Evolutionary conservation across 2,329 filamentous ascomycete genomes (phyloP).

Genomic region (Pseudocercospora pini-densiflorae): DNA sequence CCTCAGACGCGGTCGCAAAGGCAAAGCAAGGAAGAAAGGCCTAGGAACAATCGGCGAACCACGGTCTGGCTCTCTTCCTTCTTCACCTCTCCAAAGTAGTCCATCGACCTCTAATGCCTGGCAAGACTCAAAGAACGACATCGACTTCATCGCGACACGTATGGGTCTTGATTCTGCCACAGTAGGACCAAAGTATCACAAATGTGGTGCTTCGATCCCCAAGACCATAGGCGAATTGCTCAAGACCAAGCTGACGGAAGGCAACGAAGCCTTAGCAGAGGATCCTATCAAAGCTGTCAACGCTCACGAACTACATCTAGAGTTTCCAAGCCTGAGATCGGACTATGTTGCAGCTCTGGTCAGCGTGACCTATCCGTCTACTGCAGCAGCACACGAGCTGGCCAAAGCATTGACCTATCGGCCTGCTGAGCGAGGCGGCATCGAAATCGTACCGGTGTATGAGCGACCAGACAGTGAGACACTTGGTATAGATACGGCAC

Average conservation of each 20-base stretch:
- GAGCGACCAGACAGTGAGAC: conserved; percentile 45
- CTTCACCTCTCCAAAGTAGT: conserved; percentile 33
- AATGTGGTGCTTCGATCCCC: conserved; percentile 59
- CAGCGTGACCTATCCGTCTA: conserved; percentile 61
- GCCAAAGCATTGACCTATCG: conserved; percentile 57
- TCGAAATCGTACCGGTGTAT: conserved; percentile 56
- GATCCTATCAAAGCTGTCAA: conserved; percentile 40
- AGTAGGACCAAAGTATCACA: conserved; percentile 63
- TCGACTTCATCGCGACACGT: conserved; percentile 64
- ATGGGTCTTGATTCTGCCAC: conserved; percentile 52
- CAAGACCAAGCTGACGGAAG: conserved; percentile 37
- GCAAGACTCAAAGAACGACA: conserved; percentile 60
- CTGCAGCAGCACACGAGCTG: conserved; percentile 63
- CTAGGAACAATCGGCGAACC: conserved; percentile 36
- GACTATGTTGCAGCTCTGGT: conserved; percentile 59
- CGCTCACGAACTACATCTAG: conserved; percentile 57
- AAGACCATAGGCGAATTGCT: conserved; percentile 61
- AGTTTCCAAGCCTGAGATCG: conserved; percentile 59
- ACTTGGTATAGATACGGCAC: conserved; percentile 23
- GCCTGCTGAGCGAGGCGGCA: conserved; percentile 44
- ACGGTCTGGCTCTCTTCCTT: conserved; percentile 32
- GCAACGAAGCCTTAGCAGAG: conserved; percentile 18
- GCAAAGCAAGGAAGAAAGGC: conserved; percentile 49
- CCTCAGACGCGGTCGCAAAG: conserved; percentile 49
- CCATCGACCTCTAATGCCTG: conserved; percentile 56